Percentiles rank a stretch among this genome's conserved stretches.
Conservation (phyloP, 768 basidiomycete species). For the Boletus bicolor region DNA sequence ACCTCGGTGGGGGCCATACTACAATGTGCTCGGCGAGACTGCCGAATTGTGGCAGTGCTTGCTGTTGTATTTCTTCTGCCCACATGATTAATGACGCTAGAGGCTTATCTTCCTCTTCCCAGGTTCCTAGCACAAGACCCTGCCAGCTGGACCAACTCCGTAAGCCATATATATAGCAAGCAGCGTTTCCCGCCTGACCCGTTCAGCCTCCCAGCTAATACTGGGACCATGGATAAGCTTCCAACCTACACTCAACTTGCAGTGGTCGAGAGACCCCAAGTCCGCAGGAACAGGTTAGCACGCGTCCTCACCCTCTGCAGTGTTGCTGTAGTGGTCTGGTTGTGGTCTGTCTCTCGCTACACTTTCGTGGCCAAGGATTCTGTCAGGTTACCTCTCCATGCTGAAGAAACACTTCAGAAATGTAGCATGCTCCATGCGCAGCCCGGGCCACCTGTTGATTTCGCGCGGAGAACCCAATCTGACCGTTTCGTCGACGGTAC, state of each 20-base stretch:
- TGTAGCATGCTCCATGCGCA: slow-evolving; percentile 34
- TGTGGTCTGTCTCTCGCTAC: slow-evolving; percentile 20
- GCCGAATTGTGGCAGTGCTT: slow-evolving; percentile 13
- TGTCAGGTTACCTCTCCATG: slow-evolving; percentile 28
- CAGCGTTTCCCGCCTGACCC: neutral
- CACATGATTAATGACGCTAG: neutral
- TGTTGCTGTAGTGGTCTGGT: slow-evolving; percentile 11
- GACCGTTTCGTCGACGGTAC: slow-evolving; percentile 40
- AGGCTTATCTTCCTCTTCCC: neutral
- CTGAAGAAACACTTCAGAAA: slow-evolving; percentile 29
- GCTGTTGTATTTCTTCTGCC: neutral
- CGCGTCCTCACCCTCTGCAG: slow-evolving; percentile 21
- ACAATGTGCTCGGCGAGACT: neutral
- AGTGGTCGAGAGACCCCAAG: slow-evolving; percentile 11
- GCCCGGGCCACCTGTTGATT: slow-evolving; percentile 38
- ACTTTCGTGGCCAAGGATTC: slow-evolving; percentile 3
- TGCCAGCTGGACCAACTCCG: neutral
- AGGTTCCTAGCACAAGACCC: neutral
- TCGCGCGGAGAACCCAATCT: slow-evolving; percentile 33
- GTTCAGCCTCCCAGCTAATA: neutral
- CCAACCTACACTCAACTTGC: slow-evolving; percentile 13
- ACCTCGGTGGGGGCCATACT: slow-evolving; percentile 5
- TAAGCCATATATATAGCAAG: neutral
- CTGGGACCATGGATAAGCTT: slow-evolving; percentile 28
- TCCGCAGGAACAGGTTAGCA: slow-evolving; percentile 11